phyloP scores from a whole-genome alignment of 192 early-diverging fungal species.

The Coemansia sp. region DNA sequence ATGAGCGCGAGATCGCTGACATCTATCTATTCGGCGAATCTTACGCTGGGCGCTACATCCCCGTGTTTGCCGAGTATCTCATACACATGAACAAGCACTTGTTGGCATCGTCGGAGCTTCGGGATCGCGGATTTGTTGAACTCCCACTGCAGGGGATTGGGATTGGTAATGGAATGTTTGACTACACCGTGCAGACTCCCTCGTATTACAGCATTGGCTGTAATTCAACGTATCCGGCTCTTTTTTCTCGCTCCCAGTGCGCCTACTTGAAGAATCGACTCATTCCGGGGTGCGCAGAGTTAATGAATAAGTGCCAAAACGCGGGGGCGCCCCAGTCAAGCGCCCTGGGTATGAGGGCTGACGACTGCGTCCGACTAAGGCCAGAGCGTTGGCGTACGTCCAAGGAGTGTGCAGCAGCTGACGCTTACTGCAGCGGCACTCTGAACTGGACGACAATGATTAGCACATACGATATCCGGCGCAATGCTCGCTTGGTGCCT shows the following conservation, averaged over 20 bases:
- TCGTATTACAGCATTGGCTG: slow-evolving; percentile 48
- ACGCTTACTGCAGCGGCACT: slow-evolving; percentile 41
- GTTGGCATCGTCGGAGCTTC: slow-evolving; percentile 11
- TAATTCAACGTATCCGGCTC: slow-evolving; percentile 35
- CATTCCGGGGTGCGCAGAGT: slow-evolving; percentile 45
- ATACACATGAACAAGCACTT: slow-evolving; percentile 39
- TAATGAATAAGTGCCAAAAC: slow-evolving; percentile 57
- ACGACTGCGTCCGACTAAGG: slow-evolving; percentile 8
- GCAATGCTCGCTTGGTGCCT: slow-evolving; percentile 55
- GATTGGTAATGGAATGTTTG: slow-evolving; percentile 58
- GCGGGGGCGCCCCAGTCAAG: slow-evolving; percentile 11
- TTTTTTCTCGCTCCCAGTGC: slow-evolving; percentile 27
- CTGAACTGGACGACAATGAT: slow-evolving; percentile 57
- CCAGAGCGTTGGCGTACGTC: slow-evolving; percentile 23
- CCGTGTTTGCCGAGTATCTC: slow-evolving; percentile 45
- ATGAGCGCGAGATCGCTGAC: slow-evolving; percentile 8
- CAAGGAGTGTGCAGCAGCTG: slow-evolving; percentile 21
- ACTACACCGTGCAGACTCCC: slow-evolving; percentile 36
- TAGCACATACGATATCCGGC: slow-evolving; percentile 68
- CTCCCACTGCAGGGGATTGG: slow-evolving; percentile 53
- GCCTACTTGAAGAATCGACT: slow-evolving; percentile 42
- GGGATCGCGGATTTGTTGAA: slow-evolving; percentile 16
- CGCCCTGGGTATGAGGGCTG: slow-evolving; percentile 18
- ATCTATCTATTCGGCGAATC: slow-evolving; percentile 58
- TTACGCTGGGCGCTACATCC: slow-evolving; percentile 58